Base-by-base conservation (phyloP, 2,329 filamentous ascomycete genomes). In the Fusarium sp. region DNA sequence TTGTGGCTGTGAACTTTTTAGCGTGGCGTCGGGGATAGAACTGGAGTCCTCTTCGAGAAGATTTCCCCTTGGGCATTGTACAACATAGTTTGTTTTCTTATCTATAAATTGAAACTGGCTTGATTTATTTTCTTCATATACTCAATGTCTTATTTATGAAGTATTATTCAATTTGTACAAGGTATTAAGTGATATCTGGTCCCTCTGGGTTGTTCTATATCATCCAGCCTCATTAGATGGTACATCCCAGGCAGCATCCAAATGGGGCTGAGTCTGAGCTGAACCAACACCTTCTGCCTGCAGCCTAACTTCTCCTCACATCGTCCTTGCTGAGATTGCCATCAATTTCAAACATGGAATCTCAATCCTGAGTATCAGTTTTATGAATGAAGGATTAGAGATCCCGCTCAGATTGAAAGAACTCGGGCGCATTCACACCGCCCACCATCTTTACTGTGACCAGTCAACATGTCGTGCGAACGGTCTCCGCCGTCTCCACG, bases 21-120 rank as follows among this genome's bases (percentile, higher is more conserved):
- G 65, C 65, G 47, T 31, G 65, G 65, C 65, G 65, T 62, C 24
- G 22, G 54, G 54, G 36, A 65, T 65, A 69, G 59, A 56, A 36
- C 51, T 40, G 56, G 36, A 40, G 50, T 15, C 31, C 51, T 57
- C 38, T 19, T 45, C 6, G 15, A 31, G 61, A 46, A 19, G 11
- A 31, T 40, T 21, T 49, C 5, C 6, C 17, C 42, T 22, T 50
- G 40, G 55, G 33, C 39, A 33, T 62, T 65, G 65, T 66, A 69
- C 42, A 69, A 62, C 24, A 69, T 6, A 15, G 19, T 39, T 44
- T 55, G n/a, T 10, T 17, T 28, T 38, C 10, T 14, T 11, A 21
- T 14, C 13, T n/a, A 11, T 19, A 5, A 45, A n/a, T 31, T 45
- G 14, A 7, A 8, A 24, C 11, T n/a, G 15, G 11, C 14, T 31